Evolutionary conservation across 2,329 filamentous ascomycete genomes (phyloP).

Genomic region (Aureobasidium sp.): DNA sequence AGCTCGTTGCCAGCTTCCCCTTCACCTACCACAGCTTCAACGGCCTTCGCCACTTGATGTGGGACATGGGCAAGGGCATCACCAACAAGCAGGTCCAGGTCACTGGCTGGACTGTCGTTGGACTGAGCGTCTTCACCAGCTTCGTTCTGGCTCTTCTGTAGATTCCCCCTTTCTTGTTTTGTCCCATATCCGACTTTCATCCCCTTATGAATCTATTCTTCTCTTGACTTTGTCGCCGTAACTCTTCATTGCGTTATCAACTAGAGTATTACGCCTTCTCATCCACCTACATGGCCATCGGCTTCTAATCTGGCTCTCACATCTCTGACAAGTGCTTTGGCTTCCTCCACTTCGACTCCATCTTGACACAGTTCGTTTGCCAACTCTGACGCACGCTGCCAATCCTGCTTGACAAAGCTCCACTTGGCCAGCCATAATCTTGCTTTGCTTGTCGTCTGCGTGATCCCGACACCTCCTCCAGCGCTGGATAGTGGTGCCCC

Average conservation of each 20-base stretch:
- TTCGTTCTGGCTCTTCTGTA: constrained; percentile 39
- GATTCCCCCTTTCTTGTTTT: neutral
- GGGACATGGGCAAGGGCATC: constrained; percentile 59
- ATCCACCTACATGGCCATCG: constrained; percentile 10
- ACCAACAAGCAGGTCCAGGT: constrained; percentile 58
- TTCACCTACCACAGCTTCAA: constrained; percentile 65
- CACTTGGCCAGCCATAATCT: constrained; percentile 87
- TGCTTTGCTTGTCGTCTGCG: constrained; percentile 83
- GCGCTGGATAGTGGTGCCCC: constrained; percentile 28
- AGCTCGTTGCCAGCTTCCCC: constrained; percentile 53
- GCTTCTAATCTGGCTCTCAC: constrained; percentile 67
- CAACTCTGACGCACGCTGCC: constrained; percentile 67
- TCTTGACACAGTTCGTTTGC: constrained; percentile 92
- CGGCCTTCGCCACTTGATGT: constrained; percentile 63
- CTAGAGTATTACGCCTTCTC: neutral
- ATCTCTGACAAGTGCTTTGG: constrained; percentile 85
- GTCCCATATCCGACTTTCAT: neutral
- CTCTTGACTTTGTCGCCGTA: neutral
- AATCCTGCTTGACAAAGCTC: constrained; percentile 70
- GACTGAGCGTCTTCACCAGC: constrained; percentile 46
- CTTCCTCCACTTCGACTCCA: constrained; percentile 92
- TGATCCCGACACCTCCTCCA: constrained; percentile 66
- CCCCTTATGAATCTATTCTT: constrained; percentile 5
- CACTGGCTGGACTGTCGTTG: constrained; percentile 59
- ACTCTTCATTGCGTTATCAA: neutral